A percentile compares a stretch with the other conserved stretches of the same genome.
These are phyloP conservation scores for Pythium phragmiticola DNA, from an alignment of 352 stramenopile genomes.

Conservation along the genomic window DNA sequence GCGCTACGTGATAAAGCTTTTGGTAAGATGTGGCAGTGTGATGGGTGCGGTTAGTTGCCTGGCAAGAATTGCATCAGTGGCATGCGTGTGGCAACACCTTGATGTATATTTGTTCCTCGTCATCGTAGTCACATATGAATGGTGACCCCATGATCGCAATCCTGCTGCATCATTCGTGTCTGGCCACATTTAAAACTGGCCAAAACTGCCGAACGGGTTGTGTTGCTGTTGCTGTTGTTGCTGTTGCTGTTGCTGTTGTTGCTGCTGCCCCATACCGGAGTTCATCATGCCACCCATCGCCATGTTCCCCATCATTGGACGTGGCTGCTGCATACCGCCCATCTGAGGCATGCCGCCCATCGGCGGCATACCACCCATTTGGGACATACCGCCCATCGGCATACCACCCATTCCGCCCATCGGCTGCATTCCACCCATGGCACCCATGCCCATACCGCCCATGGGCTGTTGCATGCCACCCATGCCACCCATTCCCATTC, in stretches of 20 bases:
- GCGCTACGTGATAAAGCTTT: too few relatives aligned
- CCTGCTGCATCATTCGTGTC: not conserved
- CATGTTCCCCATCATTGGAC: conserved; percentile 32
- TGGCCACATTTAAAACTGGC: conserved; percentile 36
- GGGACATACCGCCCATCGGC: conserved; percentile 38
- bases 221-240: conserved; percentile 60
- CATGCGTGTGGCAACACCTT: conserved; percentile 7
- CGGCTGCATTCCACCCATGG: conserved; percentile 40
- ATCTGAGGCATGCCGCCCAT: conserved; percentile 37
- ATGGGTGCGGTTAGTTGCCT: not conserved
- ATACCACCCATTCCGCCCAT: conserved; percentile 31
- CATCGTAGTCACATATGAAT: not conserved
- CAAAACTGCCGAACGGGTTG: conserved; percentile 57
- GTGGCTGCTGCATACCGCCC: conserved; percentile 49
- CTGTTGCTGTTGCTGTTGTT: conserved; percentile 53
- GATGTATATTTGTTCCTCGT: conserved; percentile 11
- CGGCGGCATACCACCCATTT: conserved; percentile 32
- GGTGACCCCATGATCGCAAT: not conserved
- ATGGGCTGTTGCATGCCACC: conserved; percentile 55
- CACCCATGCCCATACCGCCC: conserved; percentile 44
- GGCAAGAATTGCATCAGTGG: not conserved
- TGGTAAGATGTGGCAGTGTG: not conserved
- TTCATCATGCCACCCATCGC: conserved; percentile 69
- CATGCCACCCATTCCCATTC: conserved; percentile 45
- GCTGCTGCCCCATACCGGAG: conserved; percentile 47